Base-by-base conservation (phyloP, 805 yeast species). In the Lipomyces mesembrius region DNA sequence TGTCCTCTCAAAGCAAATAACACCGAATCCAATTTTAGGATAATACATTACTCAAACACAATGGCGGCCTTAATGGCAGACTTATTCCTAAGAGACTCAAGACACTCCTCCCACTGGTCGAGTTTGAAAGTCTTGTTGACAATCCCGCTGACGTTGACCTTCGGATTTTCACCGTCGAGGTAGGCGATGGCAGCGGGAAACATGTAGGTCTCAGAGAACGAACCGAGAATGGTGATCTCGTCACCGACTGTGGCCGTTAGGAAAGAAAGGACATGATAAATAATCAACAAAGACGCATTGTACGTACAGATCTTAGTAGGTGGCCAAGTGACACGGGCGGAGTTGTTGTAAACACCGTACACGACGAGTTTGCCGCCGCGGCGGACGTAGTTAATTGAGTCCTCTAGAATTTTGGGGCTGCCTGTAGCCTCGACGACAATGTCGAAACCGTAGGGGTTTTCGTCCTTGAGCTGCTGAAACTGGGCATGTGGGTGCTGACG, bases 391-490 rank as follows among this genome's bases (percentile, higher is more conserved):
- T 68, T 65, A 46, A 68, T 68, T 4, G 71, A 57, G 39, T 66
- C 64, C 25, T 61, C 70, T 37, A 68, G 60, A 25, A 68, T 63
- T 55, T 66, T 66, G 22, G 71, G 46, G 29, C 63, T 60, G 22
- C 71, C 71, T 4, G 71, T 68, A 14, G 71, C 71, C 46, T 68
- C 71, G 32, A 68, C 71, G 32, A 68, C 71, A 27, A 68, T 68
- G 46, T 68, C 71, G 32, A 68, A 68, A 7, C 71, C 71, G 27
- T 68, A 60, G 12, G 66, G 71, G 59, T 68, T 66, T 17, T 68
- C 71, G 0, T 17, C 59, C 57, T 68, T 68, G 37, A 68, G 59
- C 39, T 62, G 53, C 51, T 66, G 60, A 34, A 59, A 62, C 59
- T 68, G 71, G 14, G 69, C 63, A 25, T 52, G 46, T n/a, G 71